A percentile compares a stretch with the other conserved stretches of the same genome.
These are phyloP conservation scores for Clavulina sp. DNA, from an alignment of 768 basidiomycete species.

Conservation along the genomic window DNA sequence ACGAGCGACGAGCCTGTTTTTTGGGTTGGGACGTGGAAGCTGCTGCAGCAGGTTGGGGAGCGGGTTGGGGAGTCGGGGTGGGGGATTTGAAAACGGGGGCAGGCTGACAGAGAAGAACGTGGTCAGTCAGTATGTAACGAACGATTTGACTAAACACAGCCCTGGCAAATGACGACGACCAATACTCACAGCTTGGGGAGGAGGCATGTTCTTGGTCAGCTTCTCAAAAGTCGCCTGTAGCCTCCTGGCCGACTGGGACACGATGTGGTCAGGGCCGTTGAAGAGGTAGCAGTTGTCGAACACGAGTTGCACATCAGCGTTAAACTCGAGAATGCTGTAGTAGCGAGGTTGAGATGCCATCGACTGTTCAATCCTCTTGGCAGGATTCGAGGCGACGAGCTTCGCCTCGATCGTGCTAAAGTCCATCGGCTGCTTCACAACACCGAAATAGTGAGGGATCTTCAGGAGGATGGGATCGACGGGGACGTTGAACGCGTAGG, in stretches of 20 bases:
- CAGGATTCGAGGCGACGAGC: conserved; percentile 57
- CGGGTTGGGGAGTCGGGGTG: conserved; percentile 25
- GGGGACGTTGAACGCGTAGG: conserved; percentile 62
- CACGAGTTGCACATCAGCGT: conserved; percentile 69
- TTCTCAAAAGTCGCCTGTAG: conserved; percentile 79
- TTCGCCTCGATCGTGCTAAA: conserved; percentile 84
- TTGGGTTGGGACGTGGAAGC: conserved; percentile 17
- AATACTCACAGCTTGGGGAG: conserved; percentile 48
- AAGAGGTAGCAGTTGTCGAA: conserved; percentile 80
- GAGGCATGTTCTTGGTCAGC: conserved; percentile 67
- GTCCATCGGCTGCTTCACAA: conserved; percentile 90
- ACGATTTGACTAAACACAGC: background rate
- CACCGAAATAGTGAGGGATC: conserved; percentile 66
- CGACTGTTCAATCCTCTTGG: conserved; percentile 52
- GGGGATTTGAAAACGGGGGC: conserved; percentile 10
- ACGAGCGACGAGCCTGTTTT: conserved; percentile 44
- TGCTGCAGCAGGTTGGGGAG: conserved; percentile 22
- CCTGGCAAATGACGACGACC: background rate
- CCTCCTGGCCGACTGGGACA: conserved; percentile 63
- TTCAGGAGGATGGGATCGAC: conserved; percentile 64
- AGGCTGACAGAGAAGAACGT: background rate
- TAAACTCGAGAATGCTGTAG: conserved; percentile 56
- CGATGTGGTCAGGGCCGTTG: conserved; percentile 79
- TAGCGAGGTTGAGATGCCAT: conserved; percentile 50
- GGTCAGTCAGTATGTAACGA: conserved; percentile 8